Base-by-base conservation (phyloP, 768 basidiomycete genomes). In the Pleurotus platypus region DNA sequence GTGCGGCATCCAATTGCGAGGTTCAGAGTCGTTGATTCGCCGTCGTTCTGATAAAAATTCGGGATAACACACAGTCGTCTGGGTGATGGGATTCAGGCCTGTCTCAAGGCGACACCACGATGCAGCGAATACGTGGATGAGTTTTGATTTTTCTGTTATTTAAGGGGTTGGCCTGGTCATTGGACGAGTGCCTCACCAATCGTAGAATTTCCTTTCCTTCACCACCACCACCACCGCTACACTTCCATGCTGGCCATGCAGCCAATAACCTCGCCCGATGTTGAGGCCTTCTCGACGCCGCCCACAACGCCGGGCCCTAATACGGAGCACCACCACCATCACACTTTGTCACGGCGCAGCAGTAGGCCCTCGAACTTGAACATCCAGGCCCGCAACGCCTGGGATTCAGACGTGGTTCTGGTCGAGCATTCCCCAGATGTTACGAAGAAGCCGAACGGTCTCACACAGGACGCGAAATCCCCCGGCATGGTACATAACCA, bases 291-390 rank as follows among this genome's bases (percentile, higher is more conserved):
- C 62, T 74, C 75, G n/a, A 76, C 77, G 12, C 76, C 76, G 30
- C 73, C 75, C 18, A 70, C 72, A 0, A 75, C 75, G 4, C 75
- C 74, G 46, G 67, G 65, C 22, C 63, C 63, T 24, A 50, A 13
- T 35, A 35, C 30, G 11, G 9, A 35, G 30, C 30, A 35, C 39
- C 15, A 20, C 16, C 26, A 46, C 13, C 26, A 49, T 13, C 55
- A 35, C 5, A 75, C 78, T 11, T 64, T 78, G 26, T 76, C 77
- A 7, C 69, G 78, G 37, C 71, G 73, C 51, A 69, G 61, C 58
- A 78, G 75, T 63, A 72, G 76, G 55, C 80, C 79, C 0, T 70
- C 73, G 26, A 78, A 75, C 15, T 70, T 83, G 43, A 74, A 73
- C 54, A 74, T 81, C 55, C 74, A 70, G 48, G 66, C 69, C 57